Conservation (phyloP, 2,329 filamentous ascomycete genomes). For the Sporothrix globosa region DNA sequence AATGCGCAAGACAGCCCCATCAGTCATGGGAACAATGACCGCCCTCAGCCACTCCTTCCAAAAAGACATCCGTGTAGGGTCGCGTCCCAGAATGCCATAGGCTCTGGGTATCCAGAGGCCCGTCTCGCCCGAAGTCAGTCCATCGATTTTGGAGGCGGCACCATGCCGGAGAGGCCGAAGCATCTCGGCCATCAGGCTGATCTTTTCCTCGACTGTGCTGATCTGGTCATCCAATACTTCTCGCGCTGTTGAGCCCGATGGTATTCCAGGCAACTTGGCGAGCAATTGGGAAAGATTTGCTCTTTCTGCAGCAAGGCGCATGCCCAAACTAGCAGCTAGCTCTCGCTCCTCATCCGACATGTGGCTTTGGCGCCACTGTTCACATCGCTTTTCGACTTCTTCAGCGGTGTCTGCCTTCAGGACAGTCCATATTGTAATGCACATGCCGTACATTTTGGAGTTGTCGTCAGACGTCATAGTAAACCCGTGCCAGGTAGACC, state of each 20-base stretch:
- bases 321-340: constrained; percentile 85
- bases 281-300: constrained; percentile 88
- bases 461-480: constrained; percentile 95
- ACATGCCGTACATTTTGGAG: constrained; percentile 88
- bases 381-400: constrained; percentile 79
- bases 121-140: constrained; percentile 90
- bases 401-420: constrained; percentile 80
- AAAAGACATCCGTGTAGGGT: constrained; percentile 80
- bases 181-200: constrained; percentile 94
- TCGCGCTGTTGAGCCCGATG: constrained; percentile 78
- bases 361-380: constrained; percentile 80
- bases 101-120: constrained; percentile 94
- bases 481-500: constrained; percentile 99
- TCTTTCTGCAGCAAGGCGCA: constrained; percentile 82
- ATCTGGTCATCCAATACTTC: constrained; percentile 92
- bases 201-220: constrained; percentile 94
- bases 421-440: constrained; percentile 89
- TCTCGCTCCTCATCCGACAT: constrained; percentile 92
- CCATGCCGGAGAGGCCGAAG: constrained; percentile 89
- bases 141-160: constrained; percentile 95
- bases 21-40: constrained; percentile 92
- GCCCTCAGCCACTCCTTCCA: constrained; percentile 99
- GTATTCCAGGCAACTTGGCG: constrained; percentile 76
- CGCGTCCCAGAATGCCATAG: constrained; percentile 88
- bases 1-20: constrained; percentile 78